Evolutionary conservation across 2,329 filamentous ascomycete genomes (phyloP).

Genomic region (Boeremia exigua): DNA sequence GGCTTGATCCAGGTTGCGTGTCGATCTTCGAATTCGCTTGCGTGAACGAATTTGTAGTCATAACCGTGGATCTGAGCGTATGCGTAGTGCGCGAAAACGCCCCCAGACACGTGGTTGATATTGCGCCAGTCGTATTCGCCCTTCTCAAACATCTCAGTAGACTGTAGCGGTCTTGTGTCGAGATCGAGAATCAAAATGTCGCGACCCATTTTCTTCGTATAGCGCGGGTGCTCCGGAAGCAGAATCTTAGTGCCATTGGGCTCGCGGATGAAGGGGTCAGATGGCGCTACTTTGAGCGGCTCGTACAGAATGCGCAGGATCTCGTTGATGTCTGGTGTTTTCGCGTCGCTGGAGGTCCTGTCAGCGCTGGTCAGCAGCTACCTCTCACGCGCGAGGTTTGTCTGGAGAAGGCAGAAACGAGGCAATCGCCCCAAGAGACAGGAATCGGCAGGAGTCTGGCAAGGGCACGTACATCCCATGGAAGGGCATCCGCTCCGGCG

Average conservation of each 20-base stretch:
- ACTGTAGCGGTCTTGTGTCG: conserved; percentile 44
- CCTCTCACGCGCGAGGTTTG: conserved; percentile 1
- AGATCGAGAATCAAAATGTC: conserved; percentile 46
- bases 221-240: conserved; percentile 40
- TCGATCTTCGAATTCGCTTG: conserved; percentile 49
- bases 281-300: conserved; percentile 36
- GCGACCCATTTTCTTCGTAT: conserved; percentile 41
- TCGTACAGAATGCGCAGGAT: conserved; percentile 41
- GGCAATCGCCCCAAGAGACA: not conserved
- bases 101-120: conserved; percentile 45
- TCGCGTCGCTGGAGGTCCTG: conserved; percentile 31
- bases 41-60: conserved; percentile 57
- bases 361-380: conserved; percentile 20
- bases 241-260: conserved; percentile 39
- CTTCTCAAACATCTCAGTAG: conserved; percentile 38
- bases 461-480: conserved; percentile 33
- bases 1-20: conserved; percentile 58
- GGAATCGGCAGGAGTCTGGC: not conserved
- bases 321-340: conserved; percentile 40
- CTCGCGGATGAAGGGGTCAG: conserved; percentile 39
- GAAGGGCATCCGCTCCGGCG: conserved; percentile 34
- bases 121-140: conserved; percentile 46
- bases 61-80: conserved; percentile 56
- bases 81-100: conserved; percentile 48
- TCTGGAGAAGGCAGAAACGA: not conserved